Percentiles rank a stretch among this genome's conserved stretches.
Evolutionary conservation across 2,329 filamentous ascomycete genomes (phyloP).

Genomic region (Alternaria infectoria): DNA sequence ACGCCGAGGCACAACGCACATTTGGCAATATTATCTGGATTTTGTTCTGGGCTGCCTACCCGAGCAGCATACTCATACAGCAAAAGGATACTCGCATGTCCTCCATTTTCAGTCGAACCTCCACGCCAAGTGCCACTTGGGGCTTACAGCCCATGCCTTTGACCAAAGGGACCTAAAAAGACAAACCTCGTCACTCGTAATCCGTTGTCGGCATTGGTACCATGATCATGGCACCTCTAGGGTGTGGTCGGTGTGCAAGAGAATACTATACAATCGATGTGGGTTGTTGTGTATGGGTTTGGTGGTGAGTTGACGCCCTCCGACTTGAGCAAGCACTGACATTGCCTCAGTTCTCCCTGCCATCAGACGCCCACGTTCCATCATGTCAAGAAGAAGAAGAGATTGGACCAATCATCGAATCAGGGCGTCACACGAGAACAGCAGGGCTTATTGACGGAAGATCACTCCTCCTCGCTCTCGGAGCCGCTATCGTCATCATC

Average conservation of each 20-base stretch:
- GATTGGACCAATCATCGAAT: conserved; percentile 9
- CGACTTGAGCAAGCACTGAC: conserved; percentile 14
- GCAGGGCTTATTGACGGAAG: background rate
- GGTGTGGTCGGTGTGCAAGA: conserved; percentile 9
- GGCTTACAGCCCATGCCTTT: conserved; percentile 3
- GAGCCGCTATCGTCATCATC: conserved; percentile 59
- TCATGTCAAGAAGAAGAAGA: conserved; percentile 10
- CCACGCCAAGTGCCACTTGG: conserved; percentile 7
- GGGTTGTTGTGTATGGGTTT: conserved; percentile 10
- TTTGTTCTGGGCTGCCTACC: conserved; percentile 12
- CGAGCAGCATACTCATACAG: conserved; percentile 27
- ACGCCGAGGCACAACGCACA: background rate
- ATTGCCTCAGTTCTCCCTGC: conserved; percentile 4
- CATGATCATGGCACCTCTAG: conserved; percentile 12
- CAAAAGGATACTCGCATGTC: conserved; percentile 10
- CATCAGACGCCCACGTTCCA: conserved; percentile 9
- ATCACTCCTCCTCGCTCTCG: conserved; percentile 57
- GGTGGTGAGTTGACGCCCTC: conserved; percentile 6
- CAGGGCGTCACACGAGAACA: conserved; percentile 16
- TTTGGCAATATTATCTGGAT: conserved; percentile 15
- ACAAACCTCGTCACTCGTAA: conserved; percentile 32
- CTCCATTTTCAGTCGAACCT: conserved; percentile 3
- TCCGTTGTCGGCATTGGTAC: conserved; percentile 22
- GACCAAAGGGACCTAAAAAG: conserved; percentile 22
- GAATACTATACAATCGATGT: conserved; percentile 33